Evolutionary conservation across 305 asterid species (phyloP).

Genomic region (Fraxinus albicans): DNA sequence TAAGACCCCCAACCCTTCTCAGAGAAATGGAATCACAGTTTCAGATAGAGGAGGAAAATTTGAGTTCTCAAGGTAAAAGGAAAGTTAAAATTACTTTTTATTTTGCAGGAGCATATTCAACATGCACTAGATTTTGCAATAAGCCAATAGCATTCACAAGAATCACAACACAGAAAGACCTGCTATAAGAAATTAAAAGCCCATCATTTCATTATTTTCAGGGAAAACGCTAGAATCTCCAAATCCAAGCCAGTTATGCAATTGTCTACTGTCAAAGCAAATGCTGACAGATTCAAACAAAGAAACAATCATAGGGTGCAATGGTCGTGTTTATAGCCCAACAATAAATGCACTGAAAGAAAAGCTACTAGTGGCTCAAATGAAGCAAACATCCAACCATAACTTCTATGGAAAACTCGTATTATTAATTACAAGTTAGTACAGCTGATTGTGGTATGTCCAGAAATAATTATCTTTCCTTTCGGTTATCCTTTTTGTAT

Average conservation of each 20-base stretch:
- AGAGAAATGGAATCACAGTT: not conserved
- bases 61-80: not conserved
- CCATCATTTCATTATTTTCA: not conserved
- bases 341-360: not conserved
- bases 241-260: not conserved
- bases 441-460: not conserved
- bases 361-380: not conserved
- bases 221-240: not conserved
- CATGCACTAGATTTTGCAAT: not conserved
- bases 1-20: not conserved
- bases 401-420: not conserved
- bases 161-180: not conserved
- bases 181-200: not conserved
- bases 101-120: not conserved
- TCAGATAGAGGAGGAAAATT: not conserved
- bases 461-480: not conserved
- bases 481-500: not conserved
- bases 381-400: not conserved
- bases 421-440: not conserved
- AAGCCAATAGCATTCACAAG: not conserved
- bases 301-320: not conserved
- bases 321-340: not conserved
- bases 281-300: not conserved
- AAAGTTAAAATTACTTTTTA: not conserved
- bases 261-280: not conserved